Evolutionary conservation across 805 yeast genomes (phyloP).

Genomic region (Candida corydali): DNA sequence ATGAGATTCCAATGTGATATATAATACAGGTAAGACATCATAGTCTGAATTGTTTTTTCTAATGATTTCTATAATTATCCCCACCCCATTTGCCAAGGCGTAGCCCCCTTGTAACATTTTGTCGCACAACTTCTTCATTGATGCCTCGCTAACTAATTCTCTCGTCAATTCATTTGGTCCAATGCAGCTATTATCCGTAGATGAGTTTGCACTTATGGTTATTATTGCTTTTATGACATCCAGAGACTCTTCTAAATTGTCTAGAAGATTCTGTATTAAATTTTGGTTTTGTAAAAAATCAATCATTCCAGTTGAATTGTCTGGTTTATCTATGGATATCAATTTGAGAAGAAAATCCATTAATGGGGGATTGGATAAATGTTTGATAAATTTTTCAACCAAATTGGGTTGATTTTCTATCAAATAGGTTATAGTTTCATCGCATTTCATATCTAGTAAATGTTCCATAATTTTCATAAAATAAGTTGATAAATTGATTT

Average conservation of each 20-base stretch:
- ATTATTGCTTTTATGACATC: constrained; percentile 43
- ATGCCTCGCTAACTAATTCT: constrained; percentile 36
- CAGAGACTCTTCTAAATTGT: constrained; percentile 24
- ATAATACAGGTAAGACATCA: constrained; percentile 41
- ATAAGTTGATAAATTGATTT: constrained; percentile 76
- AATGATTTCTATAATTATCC: constrained; percentile 43
- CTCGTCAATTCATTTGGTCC: constrained; percentile 46
- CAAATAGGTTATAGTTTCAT: constrained; percentile 42
- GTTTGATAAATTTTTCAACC: constrained; percentile 40
- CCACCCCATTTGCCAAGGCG: constrained; percentile 47
- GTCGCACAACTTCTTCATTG: constrained; percentile 31
- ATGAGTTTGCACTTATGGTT: constrained; percentile 43
- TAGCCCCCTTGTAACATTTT: constrained; percentile 45
- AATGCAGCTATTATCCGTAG: constrained; percentile 42
- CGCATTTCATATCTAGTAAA: constrained; percentile 45
- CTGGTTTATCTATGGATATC: constrained; percentile 45
- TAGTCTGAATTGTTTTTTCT: constrained; percentile 44
- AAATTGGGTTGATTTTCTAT: constrained; percentile 40
- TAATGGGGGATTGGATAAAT: constrained; percentile 42
- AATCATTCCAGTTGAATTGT: constrained; percentile 43
- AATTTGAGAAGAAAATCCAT: constrained; percentile 43
- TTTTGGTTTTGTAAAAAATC: constrained; percentile 40
- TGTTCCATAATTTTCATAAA: constrained; percentile 88
- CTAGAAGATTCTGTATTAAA: constrained; percentile 31
- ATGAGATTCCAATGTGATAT: constrained; percentile 41